phyloP scores from a whole-genome alignment of 1,139 yeast species.

The Yamadazyma siamensis region DNA sequence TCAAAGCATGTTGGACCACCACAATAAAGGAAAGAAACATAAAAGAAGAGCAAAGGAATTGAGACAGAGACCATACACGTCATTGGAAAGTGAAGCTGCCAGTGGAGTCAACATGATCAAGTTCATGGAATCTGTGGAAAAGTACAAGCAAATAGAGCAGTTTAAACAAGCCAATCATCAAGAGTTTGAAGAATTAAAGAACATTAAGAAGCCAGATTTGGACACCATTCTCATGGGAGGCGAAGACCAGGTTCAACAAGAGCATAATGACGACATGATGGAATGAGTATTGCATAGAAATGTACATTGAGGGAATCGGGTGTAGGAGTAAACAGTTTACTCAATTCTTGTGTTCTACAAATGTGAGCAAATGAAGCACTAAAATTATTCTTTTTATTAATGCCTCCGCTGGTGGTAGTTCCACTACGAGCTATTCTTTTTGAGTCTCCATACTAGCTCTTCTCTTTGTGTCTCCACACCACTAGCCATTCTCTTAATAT shows the following conservation, averaged over 20 bases:
- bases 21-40: slow-evolving; percentile 73
- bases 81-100: slow-evolving; percentile 88
- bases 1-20: slow-evolving; percentile 68
- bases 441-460: no score
- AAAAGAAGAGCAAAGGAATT: slow-evolving; percentile 80
- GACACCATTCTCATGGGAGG: slow-evolving; percentile 40
- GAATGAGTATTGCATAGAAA: slow-evolving; percentile 1
- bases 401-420: no score
- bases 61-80: slow-evolving; percentile 77
- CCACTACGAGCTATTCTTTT: no score
- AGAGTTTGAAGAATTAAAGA: slow-evolving; percentile 32
- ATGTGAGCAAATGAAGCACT: no score
- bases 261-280: slow-evolving; percentile 14
- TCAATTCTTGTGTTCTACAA: no score
- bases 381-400: no score
- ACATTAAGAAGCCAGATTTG: slow-evolving; percentile 39
- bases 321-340: no score
- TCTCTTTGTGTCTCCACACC: no score
- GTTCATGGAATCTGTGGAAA: slow-evolving; percentile 61
- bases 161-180: slow-evolving; percentile 37
- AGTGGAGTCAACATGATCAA: slow-evolving; percentile 71
- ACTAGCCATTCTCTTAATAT: no score
- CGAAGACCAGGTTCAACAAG: slow-evolving; percentile 15
- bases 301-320: no score
- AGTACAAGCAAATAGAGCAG: slow-evolving; percentile 42